Evolutionary conservation across 768 basidiomycete genomes (phyloP).

Genomic region (Sporobolomyces phaffii): DNA sequence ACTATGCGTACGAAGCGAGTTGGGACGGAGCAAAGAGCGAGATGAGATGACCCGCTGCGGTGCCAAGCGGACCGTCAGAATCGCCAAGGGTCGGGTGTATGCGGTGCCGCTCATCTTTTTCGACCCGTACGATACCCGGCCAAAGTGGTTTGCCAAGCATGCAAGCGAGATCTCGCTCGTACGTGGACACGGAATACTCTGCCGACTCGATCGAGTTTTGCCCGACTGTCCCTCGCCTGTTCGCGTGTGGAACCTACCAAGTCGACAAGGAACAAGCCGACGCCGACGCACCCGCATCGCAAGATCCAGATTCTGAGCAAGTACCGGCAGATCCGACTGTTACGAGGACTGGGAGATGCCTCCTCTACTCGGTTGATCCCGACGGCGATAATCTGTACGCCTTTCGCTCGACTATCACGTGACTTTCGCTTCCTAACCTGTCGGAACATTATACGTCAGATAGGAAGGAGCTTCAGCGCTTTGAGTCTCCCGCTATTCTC

Average conservation of each 20-base stretch:
- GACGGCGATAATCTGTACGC: conserved; percentile 27
- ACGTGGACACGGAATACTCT: conserved; percentile 38
- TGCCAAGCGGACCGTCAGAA: too few species aligned
- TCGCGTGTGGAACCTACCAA: conserved; percentile 89
- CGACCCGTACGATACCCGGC: too few species aligned
- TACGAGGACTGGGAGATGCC: conserved; percentile 38
- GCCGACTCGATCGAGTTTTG: conserved; percentile 76
- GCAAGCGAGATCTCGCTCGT: conserved; percentile 16
- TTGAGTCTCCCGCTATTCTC: conserved; percentile 70
- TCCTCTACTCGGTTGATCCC: conserved; percentile 36
- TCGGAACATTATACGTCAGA: too few species aligned
- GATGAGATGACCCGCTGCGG: too few species aligned
- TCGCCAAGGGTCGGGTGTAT: too few species aligned
- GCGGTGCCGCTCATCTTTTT: not conserved
- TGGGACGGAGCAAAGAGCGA: not conserved
- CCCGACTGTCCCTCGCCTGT: conserved; percentile 61
- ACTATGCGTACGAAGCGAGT: not conserved
- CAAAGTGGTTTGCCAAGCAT: not conserved
- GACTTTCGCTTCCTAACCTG: too few species aligned
- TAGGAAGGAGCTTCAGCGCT: conserved; percentile 58
- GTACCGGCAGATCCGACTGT: conserved; percentile 31
- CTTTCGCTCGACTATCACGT: too few species aligned
- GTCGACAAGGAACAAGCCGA: conserved; percentile 47
- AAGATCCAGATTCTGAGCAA: too few species aligned
- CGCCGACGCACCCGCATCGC: conserved; percentile 36